Evolutionary conservation across 2,329 filamentous ascomycete genomes (phyloP).

Genomic region (Phialophora verrucosa): DNA sequence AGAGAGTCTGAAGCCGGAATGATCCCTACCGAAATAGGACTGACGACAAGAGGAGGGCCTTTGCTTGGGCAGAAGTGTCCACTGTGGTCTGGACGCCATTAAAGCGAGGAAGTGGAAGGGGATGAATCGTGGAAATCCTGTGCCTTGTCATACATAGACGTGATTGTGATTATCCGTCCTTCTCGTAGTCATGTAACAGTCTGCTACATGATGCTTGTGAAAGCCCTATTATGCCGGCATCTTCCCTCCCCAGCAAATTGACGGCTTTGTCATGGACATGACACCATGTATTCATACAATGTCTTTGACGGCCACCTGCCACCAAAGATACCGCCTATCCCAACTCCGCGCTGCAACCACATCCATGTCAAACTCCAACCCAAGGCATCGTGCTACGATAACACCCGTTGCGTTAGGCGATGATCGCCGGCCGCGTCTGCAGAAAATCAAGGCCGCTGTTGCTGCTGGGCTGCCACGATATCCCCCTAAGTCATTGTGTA

Average conservation of each 20-base stretch:
- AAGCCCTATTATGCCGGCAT: neutral
- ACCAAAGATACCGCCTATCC: neutral
- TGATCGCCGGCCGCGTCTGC: neutral
- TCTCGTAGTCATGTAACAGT: neutral
- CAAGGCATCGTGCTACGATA: conserved; percentile 6
- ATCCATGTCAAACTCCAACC: conserved; percentile 7
- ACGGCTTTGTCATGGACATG: neutral
- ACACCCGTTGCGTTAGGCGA: neutral
- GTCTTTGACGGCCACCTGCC: neutral
- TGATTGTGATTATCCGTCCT: neutral
- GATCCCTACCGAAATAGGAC: conserved; percentile 23
- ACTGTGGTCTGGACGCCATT: neutral
- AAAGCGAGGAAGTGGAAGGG: neutral
- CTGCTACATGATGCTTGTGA: neutral
- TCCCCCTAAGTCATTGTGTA: conserved; percentile 36
- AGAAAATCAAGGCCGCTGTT: neutral
- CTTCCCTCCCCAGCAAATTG: neutral
- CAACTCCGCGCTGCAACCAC: conserved; percentile 1
- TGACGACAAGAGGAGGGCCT: neutral
- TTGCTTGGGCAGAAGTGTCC: neutral
- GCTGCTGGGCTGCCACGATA: neutral
- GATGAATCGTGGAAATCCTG: neutral
- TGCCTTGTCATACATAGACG: neutral
- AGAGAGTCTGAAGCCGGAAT: conserved; percentile 19
- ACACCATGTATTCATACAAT: conserved; percentile 8